Conservation (phyloP, 345 rosid genomes). For the Eucalyptus cloeziana region DNA sequence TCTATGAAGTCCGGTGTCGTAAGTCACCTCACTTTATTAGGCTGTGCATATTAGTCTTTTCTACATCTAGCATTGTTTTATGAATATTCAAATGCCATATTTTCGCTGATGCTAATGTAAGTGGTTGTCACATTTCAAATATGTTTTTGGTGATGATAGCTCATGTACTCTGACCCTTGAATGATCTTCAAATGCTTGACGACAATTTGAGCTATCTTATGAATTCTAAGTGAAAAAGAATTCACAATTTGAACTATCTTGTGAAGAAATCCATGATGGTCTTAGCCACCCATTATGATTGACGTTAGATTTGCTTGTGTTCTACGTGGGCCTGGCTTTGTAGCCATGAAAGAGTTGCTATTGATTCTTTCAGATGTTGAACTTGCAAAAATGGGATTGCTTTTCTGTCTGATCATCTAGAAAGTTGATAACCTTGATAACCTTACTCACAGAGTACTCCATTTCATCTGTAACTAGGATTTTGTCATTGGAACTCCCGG, state of each 20-base stretch:
- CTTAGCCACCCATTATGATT: not conserved
- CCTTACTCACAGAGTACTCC: not conserved
- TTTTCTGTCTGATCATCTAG: not conserved
- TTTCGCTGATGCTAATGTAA: not conserved
- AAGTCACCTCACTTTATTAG: constrained; percentile 8
- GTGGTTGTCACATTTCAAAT: not conserved
- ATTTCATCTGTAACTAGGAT: constrained; percentile 27
- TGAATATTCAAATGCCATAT: not conserved
- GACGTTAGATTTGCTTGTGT: not conserved
- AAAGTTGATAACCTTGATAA: not conserved
- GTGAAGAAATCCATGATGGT: not conserved
- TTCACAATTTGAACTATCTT: not conserved
- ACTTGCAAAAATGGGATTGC: not conserved
- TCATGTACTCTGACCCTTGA: not conserved
- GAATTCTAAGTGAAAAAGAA: not conserved
- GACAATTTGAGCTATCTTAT: not conserved
- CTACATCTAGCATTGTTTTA: not conserved
- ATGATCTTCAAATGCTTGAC: not conserved
- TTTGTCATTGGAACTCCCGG: constrained; percentile 96
- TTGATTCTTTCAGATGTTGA: not conserved
- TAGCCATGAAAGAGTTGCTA: not conserved
- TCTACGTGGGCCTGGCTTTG: not conserved
- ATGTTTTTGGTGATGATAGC: not conserved
- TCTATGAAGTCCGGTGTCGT: constrained; percentile 75
- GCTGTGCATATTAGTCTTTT: not conserved